phyloP scores from a whole-genome alignment of 2,329 filamentous ascomycete species.

The Epicoccum sorghinum region DNA sequence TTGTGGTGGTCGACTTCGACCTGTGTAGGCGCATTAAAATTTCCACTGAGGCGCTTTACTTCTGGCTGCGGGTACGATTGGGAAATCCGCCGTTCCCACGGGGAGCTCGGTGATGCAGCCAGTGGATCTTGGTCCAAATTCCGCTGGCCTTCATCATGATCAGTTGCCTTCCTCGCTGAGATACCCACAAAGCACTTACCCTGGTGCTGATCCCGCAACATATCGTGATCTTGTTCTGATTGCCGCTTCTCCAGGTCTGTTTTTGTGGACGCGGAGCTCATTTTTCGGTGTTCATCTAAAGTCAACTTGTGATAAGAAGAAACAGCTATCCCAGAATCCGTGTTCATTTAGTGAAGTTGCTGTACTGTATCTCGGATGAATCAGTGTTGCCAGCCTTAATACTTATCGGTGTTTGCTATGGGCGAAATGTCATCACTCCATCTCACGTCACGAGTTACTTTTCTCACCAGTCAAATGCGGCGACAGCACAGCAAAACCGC shows the following conservation, averaged over 20 bases:
- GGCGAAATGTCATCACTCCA: background rate
- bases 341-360: background rate
- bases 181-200: background rate
- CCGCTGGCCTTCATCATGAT: conserved; percentile 4
- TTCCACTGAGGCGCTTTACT: conserved; percentile 28
- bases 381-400: background rate
- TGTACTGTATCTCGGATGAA: too few species aligned
- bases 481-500: conserved; percentile 2
- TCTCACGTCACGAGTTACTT: conserved; percentile 7
- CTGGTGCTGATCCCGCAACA: conserved; percentile 3
- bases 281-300: conserved; percentile 4
- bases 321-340: background rate
- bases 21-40: conserved; percentile 37
- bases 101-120: conserved; percentile 11
- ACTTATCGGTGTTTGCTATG: background rate
- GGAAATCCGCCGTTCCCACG: conserved; percentile 8
- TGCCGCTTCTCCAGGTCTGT: background rate
- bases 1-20: conserved; percentile 30
- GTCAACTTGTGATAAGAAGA: conserved; percentile 8
- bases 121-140: conserved; percentile 5
- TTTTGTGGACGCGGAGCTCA: background rate
- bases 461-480: background rate
- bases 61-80: conserved; percentile 17
- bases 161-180: background rate
- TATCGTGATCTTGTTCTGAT: conserved; percentile 1